Percentiles rank a stretch among this genome's conserved stretches.
These are phyloP conservation scores for Mucor irregularis DNA, from an alignment of 371 early-diverging fungal species.

Conservation along the genomic window DNA sequence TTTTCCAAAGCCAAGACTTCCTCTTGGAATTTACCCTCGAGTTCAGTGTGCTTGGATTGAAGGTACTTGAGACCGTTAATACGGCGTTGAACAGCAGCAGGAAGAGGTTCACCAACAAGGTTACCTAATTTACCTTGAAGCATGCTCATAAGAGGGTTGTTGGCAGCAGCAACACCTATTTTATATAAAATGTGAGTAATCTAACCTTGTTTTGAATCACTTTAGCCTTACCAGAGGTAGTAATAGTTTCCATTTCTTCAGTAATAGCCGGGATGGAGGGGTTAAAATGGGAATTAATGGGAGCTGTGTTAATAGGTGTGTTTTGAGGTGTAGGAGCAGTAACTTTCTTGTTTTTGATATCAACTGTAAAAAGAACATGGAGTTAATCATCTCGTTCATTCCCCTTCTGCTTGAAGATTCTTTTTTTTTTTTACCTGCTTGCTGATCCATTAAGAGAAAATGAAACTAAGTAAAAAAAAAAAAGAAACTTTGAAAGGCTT, in stretches of 20 bases:
- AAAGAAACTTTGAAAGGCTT: conserved; percentile 8
- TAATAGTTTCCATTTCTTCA: conserved; percentile 52
- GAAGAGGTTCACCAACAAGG: conserved; percentile 66
- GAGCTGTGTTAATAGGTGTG: conserved; percentile 49
- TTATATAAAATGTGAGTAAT: not conserved
- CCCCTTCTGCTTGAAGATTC: no score
- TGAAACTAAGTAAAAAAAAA: conserved; percentile 13
- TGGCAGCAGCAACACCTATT: conserved; percentile 27
- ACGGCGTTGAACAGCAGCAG: conserved; percentile 75
- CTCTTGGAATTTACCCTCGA: conserved; percentile 86
- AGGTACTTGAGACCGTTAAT: conserved; percentile 82
- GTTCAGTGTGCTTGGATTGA: conserved; percentile 78
- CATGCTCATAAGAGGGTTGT: conserved; percentile 50
- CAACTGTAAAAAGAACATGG: conserved; percentile 12
- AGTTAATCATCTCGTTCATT: not conserved
- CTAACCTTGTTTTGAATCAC: not conserved
- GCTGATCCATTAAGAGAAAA: conserved; percentile 33
- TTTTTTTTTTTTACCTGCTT: conserved; percentile 25
- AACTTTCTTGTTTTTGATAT: conserved; percentile 44
- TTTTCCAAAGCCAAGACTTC: conserved; percentile 93
- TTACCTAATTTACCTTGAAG: conserved; percentile 64
- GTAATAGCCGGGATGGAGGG: conserved; percentile 44
- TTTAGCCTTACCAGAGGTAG: conserved; percentile 30
- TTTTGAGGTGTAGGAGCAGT: conserved; percentile 53
- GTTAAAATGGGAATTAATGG: conserved; percentile 42